Percentiles rank a stretch among this genome's conserved stretches.
Evolutionary conservation across 805 yeast genomes (phyloP).

Genomic region (Isabelozyma gotoi): DNA sequence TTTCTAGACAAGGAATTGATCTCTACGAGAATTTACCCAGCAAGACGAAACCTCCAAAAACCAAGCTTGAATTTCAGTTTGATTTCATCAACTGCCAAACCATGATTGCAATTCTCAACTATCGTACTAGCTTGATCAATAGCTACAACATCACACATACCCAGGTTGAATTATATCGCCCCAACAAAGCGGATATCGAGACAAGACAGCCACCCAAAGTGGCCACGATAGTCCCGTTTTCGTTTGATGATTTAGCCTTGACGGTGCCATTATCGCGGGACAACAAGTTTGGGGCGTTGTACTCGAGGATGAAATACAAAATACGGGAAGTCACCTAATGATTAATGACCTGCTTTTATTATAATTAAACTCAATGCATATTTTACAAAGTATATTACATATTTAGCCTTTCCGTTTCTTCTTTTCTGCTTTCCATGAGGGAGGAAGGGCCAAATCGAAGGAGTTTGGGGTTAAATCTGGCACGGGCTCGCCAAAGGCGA

Average conservation of each 20-base stretch:
- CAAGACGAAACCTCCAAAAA: background rate
- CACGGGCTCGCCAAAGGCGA: background rate
- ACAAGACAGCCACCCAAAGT: slow-evolving; percentile 28
- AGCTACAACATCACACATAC: slow-evolving; percentile 20
- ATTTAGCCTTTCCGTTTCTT: background rate
- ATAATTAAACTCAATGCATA: background rate
- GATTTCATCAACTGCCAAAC: slow-evolving; percentile 9
- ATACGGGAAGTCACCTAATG: background rate
- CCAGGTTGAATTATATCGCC: slow-evolving; percentile 25
- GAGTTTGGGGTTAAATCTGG: background rate
- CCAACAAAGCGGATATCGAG: slow-evolving; percentile 31
- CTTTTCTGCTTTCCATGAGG: background rate
- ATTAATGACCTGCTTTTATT: background rate
- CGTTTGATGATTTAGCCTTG: slow-evolving; percentile 5
- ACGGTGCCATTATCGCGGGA: slow-evolving; percentile 1
- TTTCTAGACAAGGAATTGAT: slow-evolving; percentile 42
- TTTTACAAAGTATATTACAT: background rate
- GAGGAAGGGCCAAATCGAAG: background rate
- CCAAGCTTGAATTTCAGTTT: slow-evolving; percentile 1
- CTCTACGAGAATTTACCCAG: slow-evolving; percentile 19
- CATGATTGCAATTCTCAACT: slow-evolving; percentile 10
- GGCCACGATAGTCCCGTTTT: slow-evolving; percentile 5
- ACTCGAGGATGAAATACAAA: background rate
- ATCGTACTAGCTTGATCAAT: slow-evolving; percentile 17
- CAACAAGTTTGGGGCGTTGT: background rate